These are phyloP conservation scores for Nevesoporus exiguus DNA, from an alignment of 768 basidiomycete genomes.

Conservation along the genomic window DNA sequence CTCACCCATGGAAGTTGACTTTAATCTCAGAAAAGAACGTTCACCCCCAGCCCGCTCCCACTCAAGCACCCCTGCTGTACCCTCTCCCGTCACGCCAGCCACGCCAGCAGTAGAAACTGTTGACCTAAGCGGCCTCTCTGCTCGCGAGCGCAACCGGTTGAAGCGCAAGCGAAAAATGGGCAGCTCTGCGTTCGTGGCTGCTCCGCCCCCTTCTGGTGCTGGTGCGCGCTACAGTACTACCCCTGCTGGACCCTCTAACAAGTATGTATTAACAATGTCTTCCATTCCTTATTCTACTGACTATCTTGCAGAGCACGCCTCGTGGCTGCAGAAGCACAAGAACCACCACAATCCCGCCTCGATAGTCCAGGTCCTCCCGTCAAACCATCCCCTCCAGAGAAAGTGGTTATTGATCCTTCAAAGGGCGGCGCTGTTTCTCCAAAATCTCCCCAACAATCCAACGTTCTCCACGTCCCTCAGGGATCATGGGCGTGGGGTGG, in stretches of 20 bases:
- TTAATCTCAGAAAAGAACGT: slow-evolving; percentile 38
- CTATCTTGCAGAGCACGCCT: slow-evolving; percentile 58
- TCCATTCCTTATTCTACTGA: slow-evolving; percentile 4
- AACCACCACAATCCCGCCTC: slow-evolving; percentile 48
- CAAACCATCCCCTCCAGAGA: slow-evolving; percentile 47
- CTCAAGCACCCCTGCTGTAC: slow-evolving; percentile 42
- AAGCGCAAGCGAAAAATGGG: slow-evolving; percentile 94
- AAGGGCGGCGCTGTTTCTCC: slow-evolving; percentile 85
- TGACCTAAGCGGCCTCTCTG: slow-evolving; percentile 65
- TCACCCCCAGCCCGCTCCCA: slow-evolving; percentile 41
- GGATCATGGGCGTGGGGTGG: slow-evolving; percentile 89
- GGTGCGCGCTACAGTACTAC: slow-evolving; percentile 62
- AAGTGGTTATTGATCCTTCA: slow-evolving; percentile 72
- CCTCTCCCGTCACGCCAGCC: slow-evolving; percentile 46
- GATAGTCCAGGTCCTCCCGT: slow-evolving; percentile 50
- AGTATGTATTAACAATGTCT: slow-evolving; percentile 40
- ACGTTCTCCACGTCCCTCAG: slow-evolving; percentile 68
- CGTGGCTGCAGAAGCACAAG: slow-evolving; percentile 59
- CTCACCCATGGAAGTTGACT: slow-evolving; percentile 47
- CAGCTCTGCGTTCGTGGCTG: slow-evolving; percentile 76
- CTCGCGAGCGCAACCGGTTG: slow-evolving; percentile 88
- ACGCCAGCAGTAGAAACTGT: slow-evolving; percentile 36
- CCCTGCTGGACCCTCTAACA: slow-evolving; percentile 55
- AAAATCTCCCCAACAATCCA: slow-evolving; percentile 71
- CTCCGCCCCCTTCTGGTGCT: slow-evolving; percentile 58